These are phyloP conservation scores for Excoecaria agallocha DNA, from an alignment of 345 rosid genomes.

Conservation along the genomic window DNA sequence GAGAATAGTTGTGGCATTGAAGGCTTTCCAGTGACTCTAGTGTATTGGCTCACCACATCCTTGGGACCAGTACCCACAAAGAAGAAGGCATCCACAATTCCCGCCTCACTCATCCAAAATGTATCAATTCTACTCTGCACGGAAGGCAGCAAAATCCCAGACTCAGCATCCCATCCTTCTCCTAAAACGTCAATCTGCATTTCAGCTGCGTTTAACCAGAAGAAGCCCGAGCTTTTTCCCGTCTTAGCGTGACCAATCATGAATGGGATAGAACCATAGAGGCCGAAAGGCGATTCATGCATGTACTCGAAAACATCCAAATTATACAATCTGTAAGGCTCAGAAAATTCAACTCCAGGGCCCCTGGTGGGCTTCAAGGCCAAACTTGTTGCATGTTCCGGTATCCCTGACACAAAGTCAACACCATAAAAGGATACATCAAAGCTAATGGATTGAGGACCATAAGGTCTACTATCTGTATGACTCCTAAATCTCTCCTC, in stretches of 20 bases:
- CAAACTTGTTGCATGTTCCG: slow-evolving; percentile 85
- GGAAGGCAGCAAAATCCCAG: slow-evolving; percentile 58
- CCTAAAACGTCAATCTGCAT: slow-evolving; percentile 98
- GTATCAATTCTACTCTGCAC: slow-evolving; percentile 69
- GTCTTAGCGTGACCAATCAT: slow-evolving; percentile 87
- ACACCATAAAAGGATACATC: slow-evolving; percentile 89
- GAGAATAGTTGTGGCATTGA: slow-evolving; percentile 93
- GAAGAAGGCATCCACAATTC: slow-evolving; percentile 90
- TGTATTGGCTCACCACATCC: slow-evolving; percentile 87
- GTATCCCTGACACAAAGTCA: slow-evolving; percentile 83
- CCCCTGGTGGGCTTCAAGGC: slow-evolving; percentile 89
- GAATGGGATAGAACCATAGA: slow-evolving; percentile 89
- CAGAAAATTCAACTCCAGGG: slow-evolving; percentile 80
- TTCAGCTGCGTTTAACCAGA: slow-evolving; percentile 98
- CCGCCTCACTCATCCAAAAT: slow-evolving; percentile 97
- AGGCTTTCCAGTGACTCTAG: slow-evolving; percentile 71
- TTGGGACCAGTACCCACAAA: slow-evolving; percentile 86
- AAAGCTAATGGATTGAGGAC: slow-evolving; percentile 91
- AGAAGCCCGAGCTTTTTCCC: slow-evolving; percentile 72
- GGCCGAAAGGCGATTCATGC: slow-evolving; percentile 93
- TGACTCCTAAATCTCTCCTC: slow-evolving; percentile 80
- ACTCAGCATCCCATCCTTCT: slow-evolving; percentile 85
- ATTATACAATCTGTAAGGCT: slow-evolving; percentile 86
- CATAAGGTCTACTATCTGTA: slow-evolving; percentile 78
- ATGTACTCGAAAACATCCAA: slow-evolving; percentile 87